Evolutionary conservation across 345 rosid species (phyloP).

Genomic region (Mallotus nudiflorus): DNA sequence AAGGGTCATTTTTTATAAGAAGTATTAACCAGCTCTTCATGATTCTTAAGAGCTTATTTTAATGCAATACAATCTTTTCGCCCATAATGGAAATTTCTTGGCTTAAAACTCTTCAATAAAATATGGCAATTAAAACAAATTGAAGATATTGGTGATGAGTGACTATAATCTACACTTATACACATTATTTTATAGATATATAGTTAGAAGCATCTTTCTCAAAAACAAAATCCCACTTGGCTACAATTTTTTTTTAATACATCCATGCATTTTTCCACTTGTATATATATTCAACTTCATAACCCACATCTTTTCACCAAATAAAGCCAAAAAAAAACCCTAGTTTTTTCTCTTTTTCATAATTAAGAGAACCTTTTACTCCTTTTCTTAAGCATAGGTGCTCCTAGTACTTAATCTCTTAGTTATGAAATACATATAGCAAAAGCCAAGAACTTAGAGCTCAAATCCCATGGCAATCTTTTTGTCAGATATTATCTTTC

Average conservation of each 20-base stretch:
- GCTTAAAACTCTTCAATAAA: too few relatives aligned
- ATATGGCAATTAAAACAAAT: not conserved
- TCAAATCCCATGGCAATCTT: slow-evolving; percentile 38
- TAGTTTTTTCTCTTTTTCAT: not conserved
- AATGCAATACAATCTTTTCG: slow-evolving; percentile 8
- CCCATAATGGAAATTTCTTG: slow-evolving; percentile 5
- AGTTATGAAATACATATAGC: slow-evolving; percentile 55
- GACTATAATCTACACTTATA: not conserved
- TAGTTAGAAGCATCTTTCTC: slow-evolving; percentile 10
- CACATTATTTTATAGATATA: not conserved
- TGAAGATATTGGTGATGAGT: slow-evolving; percentile 21
- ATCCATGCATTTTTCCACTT: not conserved
- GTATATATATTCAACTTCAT: not conserved
- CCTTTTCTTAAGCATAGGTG: slow-evolving; percentile 33
- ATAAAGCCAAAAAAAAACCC: not conserved
- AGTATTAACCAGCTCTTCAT: slow-evolving; percentile 21
- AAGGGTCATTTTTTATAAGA: slow-evolving; percentile 4
- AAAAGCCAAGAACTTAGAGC: slow-evolving; percentile 64
- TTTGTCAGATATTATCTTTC: slow-evolving; percentile 71
- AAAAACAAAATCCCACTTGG: slow-evolving; percentile 9
- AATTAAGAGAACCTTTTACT: not conserved
- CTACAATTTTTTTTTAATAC: not conserved
- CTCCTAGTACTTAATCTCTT: slow-evolving; percentile 35
- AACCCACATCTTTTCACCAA: slow-evolving; percentile 8
- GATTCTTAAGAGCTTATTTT: slow-evolving; percentile 12